Evolutionary conservation across 768 basidiomycete genomes (phyloP).

Genomic region (Chalciporus pseudorubinellus): DNA sequence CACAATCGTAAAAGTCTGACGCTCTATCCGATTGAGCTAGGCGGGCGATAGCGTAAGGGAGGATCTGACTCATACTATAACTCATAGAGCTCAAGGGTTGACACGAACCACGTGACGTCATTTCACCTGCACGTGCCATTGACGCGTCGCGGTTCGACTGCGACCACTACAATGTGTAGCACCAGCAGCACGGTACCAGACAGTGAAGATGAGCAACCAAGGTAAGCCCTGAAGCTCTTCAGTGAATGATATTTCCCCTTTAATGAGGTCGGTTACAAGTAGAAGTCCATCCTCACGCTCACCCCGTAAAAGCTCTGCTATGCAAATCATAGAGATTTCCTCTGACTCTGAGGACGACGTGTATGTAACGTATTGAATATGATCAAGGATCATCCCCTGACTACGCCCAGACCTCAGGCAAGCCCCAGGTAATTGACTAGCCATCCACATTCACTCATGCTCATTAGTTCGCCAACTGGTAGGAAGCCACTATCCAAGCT

Average conservation of each 20-base stretch:
- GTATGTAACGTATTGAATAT: slow-evolving; percentile 20
- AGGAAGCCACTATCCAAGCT: slow-evolving; percentile 5
- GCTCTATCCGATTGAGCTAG: slow-evolving; percentile 70
- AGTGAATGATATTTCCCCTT: background rate
- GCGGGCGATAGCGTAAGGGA: no score
- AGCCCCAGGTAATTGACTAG: slow-evolving; percentile 10
- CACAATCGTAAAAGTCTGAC: slow-evolving; percentile 55
- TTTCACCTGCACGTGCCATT: slow-evolving; percentile 17
- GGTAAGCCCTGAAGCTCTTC: slow-evolving; percentile 21
- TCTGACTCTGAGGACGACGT: slow-evolving; percentile 44
- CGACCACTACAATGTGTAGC: background rate
- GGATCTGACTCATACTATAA: slow-evolving; percentile 56
- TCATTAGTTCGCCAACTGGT: background rate
- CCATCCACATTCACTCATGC: slow-evolving; percentile 12
- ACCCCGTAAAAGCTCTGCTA: slow-evolving; percentile 3
- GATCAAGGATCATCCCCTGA: background rate
- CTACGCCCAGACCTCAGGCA: background rate
- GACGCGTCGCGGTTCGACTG: slow-evolving; percentile 5
- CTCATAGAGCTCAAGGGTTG: no score
- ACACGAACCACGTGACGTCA: slow-evolving; percentile 9
- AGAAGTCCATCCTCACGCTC: background rate
- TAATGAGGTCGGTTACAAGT: no score
- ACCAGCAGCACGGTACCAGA: slow-evolving; percentile 36
- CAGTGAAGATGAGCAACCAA: slow-evolving; percentile 47
- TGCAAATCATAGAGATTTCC: slow-evolving; percentile 54